These are phyloP conservation scores for bread wheat (Triticum aestivum) DNA, from an alignment of 176 grass and related monocot genomes.

Conservation along the genomic window DNA sequence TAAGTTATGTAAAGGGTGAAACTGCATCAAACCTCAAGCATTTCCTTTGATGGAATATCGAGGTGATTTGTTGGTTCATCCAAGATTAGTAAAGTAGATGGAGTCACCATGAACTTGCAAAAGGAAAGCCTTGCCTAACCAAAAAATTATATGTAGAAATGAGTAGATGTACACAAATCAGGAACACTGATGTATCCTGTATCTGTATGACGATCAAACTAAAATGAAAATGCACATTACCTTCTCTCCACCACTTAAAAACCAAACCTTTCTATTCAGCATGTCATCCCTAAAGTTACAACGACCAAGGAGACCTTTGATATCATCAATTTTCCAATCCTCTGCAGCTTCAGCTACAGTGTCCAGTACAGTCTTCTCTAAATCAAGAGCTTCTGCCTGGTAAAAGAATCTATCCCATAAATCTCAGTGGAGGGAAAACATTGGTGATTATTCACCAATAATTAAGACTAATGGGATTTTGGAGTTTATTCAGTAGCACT, in stretches of 20 bases:
- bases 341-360: conserved; percentile 91
- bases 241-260: conserved; percentile 99
- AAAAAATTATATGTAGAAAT: not conserved
- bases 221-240: conserved; percentile 28
- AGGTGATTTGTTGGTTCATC: conserved; percentile 99
- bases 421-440: not conserved
- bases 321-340: conserved; percentile 88
- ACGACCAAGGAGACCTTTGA: conserved; percentile 98
- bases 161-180: conserved; percentile 18
- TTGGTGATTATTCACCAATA: conserved; percentile 1
- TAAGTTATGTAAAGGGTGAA: conserved; percentile 1
- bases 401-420: conserved; percentile 32
- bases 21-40: conserved; percentile 76
- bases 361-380: conserved; percentile 90
- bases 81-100: conserved; percentile 91
- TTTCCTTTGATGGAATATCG: conserved; percentile 99
- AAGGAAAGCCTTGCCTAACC: conserved; percentile 89
- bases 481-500: not conserved
- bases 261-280: conserved; percentile 85
- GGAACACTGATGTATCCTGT: not conserved
- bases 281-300: conserved; percentile 97
- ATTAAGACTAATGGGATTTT: not conserved
- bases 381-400: conserved; percentile 95
- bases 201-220: conserved; percentile 7
- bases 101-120: conserved; percentile 99